Conservation (phyloP, 1,284 basidiomycete genomes). For the Microbotryum scabiosae region DNA sequence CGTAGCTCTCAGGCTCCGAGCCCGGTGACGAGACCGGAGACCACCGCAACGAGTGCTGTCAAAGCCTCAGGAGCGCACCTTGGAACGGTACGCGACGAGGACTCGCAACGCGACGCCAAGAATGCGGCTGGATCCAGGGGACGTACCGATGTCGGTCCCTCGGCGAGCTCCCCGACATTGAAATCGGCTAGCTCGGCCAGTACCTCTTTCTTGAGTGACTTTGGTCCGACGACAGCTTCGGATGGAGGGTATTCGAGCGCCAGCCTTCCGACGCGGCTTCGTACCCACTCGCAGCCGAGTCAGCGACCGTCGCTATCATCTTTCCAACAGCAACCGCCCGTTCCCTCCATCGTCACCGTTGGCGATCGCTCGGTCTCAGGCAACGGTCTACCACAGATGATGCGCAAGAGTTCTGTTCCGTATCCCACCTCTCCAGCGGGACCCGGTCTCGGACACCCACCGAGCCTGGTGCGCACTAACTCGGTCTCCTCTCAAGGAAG, state of each 20-base stretch:
- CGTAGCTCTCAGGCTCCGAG: background rate
- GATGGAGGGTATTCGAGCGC: background rate
- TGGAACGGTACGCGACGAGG: too few relatives aligned
- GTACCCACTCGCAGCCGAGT: slow-evolving; percentile 38
- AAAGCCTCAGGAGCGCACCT: too few relatives aligned
- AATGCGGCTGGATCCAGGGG: too few relatives aligned
- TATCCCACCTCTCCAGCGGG: slow-evolving; percentile 6
- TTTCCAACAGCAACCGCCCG: background rate
- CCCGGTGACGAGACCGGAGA: too few relatives aligned
- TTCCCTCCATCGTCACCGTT: slow-evolving; percentile 11
- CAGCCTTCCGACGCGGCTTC: slow-evolving; percentile 22
- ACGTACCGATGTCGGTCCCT: too few relatives aligned
- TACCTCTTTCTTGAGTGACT: background rate
- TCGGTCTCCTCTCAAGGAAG: slow-evolving; percentile 14
- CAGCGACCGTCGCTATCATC: slow-evolving; percentile 32
- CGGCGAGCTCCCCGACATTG: too few relatives aligned
- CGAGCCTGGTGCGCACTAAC: slow-evolving; percentile 9
- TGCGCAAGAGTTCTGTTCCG: slow-evolving; percentile 14
- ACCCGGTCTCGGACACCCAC: background rate
- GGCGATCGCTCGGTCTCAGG: background rate
- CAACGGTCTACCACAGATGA: background rate
- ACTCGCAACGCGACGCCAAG: too few relatives aligned
- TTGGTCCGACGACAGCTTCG: slow-evolving; percentile 3
- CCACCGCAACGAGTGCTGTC: too few relatives aligned
- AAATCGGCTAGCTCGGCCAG: too few relatives aligned